A percentile compares a stretch with the other conserved stretches of the same genome.
Conservation (phyloP, 73 alveolate genomes). For the Blepharisma stoltei region DNA sequence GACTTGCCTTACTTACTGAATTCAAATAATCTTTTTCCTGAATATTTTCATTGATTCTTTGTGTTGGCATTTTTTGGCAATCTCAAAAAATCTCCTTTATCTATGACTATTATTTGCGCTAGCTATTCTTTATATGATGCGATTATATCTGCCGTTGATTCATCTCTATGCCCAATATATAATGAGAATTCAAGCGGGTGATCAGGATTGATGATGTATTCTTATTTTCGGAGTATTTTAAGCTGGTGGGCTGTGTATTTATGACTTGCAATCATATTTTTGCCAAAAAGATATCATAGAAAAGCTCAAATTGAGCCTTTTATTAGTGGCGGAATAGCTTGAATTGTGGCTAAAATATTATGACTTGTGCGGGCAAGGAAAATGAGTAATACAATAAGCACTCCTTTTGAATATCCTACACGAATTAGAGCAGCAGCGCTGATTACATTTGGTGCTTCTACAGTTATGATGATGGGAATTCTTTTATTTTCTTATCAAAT, state of each 20-base stretch:
- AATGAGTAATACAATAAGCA: not conserved
- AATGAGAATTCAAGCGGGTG: not conserved
- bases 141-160: not conserved
- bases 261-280: not conserved
- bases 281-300: not conserved
- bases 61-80: conserved; percentile 1
- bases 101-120: not conserved
- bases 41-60: not conserved
- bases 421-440: conserved; percentile 20
- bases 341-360: not conserved
- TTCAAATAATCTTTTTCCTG: not conserved
- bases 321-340: not conserved
- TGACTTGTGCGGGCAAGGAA: not conserved
- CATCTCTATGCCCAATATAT: not conserved
- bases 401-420: conserved; percentile 14
- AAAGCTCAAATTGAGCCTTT: not conserved
- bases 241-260: not conserved
- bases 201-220: not conserved
- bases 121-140: not conserved
- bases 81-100: conserved; percentile 8
- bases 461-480: not conserved
- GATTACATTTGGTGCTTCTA: conserved; percentile 1
- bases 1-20: not conserved
- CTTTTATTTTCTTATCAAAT: not conserved
- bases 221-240: not conserved